Evolutionary conservation across 1,139 yeast species (phyloP).

Genomic region (Magnusiomyces sp.): DNA sequence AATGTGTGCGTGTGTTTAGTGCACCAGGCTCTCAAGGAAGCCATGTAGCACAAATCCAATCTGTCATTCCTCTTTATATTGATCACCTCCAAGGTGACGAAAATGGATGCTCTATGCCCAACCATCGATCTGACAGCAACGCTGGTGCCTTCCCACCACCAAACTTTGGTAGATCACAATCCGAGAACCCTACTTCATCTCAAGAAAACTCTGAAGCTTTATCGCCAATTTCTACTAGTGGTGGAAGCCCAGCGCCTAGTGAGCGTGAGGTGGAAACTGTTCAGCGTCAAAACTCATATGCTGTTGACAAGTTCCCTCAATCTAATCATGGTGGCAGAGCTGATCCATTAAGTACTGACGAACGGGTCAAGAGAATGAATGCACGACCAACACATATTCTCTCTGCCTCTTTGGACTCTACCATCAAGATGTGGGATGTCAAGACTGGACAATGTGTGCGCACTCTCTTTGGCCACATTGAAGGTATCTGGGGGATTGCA

Average conservation of each 20-base stretch:
- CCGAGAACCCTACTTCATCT: slow-evolving; percentile 14
- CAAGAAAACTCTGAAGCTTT: slow-evolving; percentile 7
- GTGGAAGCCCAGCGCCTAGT: slow-evolving; percentile 3
- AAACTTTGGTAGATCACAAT: too few species aligned
- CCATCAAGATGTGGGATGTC: slow-evolving; percentile 90
- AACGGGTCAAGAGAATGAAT: background rate
- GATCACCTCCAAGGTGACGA: slow-evolving; percentile 32
- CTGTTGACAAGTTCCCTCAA: background rate
- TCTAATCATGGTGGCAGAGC: background rate
- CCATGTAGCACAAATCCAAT: slow-evolving; percentile 64
- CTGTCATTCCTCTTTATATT: slow-evolving; percentile 74
- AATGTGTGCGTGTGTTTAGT: slow-evolving; percentile 70
- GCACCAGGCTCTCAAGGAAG: slow-evolving; percentile 28
- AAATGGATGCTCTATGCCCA: slow-evolving; percentile 19
- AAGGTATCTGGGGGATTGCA: slow-evolving; percentile 94
- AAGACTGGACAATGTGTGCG: slow-evolving; percentile 78
- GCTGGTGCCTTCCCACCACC: too few species aligned
- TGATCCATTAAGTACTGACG: slow-evolving; percentile 3
- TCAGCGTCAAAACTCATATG: slow-evolving; percentile 3
- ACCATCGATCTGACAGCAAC: slow-evolving; percentile 13
- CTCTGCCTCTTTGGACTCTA: slow-evolving; percentile 85
- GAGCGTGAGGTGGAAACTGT: slow-evolving; percentile 4
- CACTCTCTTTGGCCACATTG: slow-evolving; percentile 94
- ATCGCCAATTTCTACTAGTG: slow-evolving; percentile 11
- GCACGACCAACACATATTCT: slow-evolving; percentile 67